Base-by-base conservation (phyloP, 495 filamentous ascomycete species). In the Glutinoglossum americanum region DNA sequence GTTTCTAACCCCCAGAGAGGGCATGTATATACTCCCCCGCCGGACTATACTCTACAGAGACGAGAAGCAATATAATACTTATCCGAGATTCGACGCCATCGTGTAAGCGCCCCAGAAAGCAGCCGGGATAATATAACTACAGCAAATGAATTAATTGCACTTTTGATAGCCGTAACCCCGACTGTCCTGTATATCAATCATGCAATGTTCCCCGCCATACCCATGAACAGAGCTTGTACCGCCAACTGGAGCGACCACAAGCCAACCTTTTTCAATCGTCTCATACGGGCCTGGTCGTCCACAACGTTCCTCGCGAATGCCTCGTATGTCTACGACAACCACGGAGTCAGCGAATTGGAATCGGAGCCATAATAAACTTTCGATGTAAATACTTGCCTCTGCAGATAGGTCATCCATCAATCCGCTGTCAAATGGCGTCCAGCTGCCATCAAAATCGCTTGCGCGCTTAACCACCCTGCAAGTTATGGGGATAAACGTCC, bases 371-470 rank as follows among this genome's bases (percentile, higher is more conserved):
- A 49, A 0, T 19, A 57, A 54, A 54, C 3, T n/a, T 47, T 6
- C 25, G 4, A 51, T 23, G 26, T 13, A 23, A 51, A 51, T 5
- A 51, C 72, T 63, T 70, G 83, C 80, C 68, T 94, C 92, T 54
- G 84, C 86, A 2, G 85, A 88, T n/a, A 90, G 73, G 66, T 97
- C 93, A 60, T 95, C 87, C 88, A 98, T 87, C 49, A 98, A 72
- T 8, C 88, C 87, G 65, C 85, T 89, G 65, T 98, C 92, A 68
- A 81, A 96, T 49, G 94, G 80, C 17, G 87, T 94, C 92, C 92
- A 98, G 61, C 83, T 84, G 19, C 92, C 92, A 67, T 98, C 88
- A 63, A 97, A 98, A 67, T 98, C 92, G 57, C 76, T 73, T 10
- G 78, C 75, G 1, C 77, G 78, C 70, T 98, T 98, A 60, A 94